Base-by-base conservation (phyloP, 2,329 filamentous ascomycete genomes). In the Aspergillus carbonarius region DNA sequence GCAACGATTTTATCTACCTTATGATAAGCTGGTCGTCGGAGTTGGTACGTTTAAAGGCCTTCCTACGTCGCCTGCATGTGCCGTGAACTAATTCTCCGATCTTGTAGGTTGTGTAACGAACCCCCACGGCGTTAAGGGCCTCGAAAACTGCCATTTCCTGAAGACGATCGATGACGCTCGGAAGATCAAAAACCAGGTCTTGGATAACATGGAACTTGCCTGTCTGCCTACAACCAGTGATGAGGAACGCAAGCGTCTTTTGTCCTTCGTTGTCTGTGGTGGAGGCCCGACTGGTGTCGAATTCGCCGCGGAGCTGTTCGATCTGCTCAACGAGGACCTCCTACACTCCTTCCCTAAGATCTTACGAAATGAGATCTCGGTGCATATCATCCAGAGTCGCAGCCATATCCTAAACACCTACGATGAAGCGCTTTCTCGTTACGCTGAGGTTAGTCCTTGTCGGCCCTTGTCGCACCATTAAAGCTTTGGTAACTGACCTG, bases 341-440 rank as follows among this genome's bases (percentile, higher is more conserved):
- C 88, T 88, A 44, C 82, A 83, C 54, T 86, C 90, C 67, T 99
- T 96, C 75, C 95, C 95, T 2, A 88, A 88, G 62, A 86, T 99
- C 30, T 78, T 99, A n/a, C 87, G 95, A 61, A 98, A 98, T 72
- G 92, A 99, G 74, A 96, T 99, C 50, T 98, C 95, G 0, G 93
- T 99, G 1, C 96, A 99, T 71, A 83, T 99, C 48, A 97, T 99
- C 62, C 95, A 99, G 72, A 96, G 92, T 69, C 86, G 95, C 59
- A 88, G 90, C 40, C 95, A 99, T 68, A 99, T 99, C 63, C 82
- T 99, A 30, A 99, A 99, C 79, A 99, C 95, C 0, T 99, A 99
- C 72, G 95, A 99, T 65, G 95, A 99, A 77, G 89, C 92, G 0
- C 83, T 99, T 1, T 97, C 93, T 10, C 87, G 88, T 71, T 99